Conservation (phyloP, 352 stramenopile genomes). For the Pythium myriotylum region DNA sequence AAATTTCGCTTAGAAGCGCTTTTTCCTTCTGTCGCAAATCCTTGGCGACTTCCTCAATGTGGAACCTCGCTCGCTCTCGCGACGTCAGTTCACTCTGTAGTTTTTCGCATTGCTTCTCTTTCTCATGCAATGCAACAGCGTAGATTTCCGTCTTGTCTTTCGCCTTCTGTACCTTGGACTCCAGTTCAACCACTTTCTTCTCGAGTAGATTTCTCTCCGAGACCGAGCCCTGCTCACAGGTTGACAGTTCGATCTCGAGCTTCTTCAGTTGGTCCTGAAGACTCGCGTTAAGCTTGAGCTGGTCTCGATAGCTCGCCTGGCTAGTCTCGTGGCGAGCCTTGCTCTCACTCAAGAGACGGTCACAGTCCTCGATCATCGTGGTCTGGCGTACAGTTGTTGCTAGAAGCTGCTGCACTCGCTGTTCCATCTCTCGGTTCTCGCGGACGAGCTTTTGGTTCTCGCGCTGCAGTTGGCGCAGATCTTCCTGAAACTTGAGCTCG, state of each 20-base stretch:
- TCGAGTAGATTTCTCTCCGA: slow-evolving; percentile 31
- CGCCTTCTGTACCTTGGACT: slow-evolving; percentile 44
- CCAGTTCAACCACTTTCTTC: slow-evolving; percentile 33
- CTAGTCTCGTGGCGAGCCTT: slow-evolving; percentile 40
- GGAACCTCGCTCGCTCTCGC: slow-evolving; percentile 38
- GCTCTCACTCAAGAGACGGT: slow-evolving; percentile 52
- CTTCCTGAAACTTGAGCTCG: slow-evolving; percentile 30
- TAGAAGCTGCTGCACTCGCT: slow-evolving; percentile 55
- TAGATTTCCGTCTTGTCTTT: slow-evolving; percentile 45
- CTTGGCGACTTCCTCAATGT: slow-evolving; percentile 62
- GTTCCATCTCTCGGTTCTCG: slow-evolving; percentile 37
- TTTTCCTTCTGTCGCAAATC: slow-evolving; percentile 55
- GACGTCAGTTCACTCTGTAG: slow-evolving; percentile 42
- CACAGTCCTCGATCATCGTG: slow-evolving; percentile 74
- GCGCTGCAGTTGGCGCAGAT: slow-evolving; percentile 33
- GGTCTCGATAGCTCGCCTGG: slow-evolving; percentile 45
- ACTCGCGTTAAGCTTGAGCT: slow-evolving; percentile 37
- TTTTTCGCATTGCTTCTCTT: slow-evolving; percentile 50
- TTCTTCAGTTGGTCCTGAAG: slow-evolving; percentile 38
- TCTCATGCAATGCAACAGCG: slow-evolving; percentile 42
- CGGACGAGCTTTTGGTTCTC: slow-evolving; percentile 34
- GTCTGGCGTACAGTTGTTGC: slow-evolving; percentile 68
- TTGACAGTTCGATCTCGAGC: slow-evolving; percentile 41
- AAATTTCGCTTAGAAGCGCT: slow-evolving; percentile 55
- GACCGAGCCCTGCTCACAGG: slow-evolving; percentile 21